Evolutionary conservation across 208 protist species (phyloP).

Genomic region (Tetramitus jugosus): DNA sequence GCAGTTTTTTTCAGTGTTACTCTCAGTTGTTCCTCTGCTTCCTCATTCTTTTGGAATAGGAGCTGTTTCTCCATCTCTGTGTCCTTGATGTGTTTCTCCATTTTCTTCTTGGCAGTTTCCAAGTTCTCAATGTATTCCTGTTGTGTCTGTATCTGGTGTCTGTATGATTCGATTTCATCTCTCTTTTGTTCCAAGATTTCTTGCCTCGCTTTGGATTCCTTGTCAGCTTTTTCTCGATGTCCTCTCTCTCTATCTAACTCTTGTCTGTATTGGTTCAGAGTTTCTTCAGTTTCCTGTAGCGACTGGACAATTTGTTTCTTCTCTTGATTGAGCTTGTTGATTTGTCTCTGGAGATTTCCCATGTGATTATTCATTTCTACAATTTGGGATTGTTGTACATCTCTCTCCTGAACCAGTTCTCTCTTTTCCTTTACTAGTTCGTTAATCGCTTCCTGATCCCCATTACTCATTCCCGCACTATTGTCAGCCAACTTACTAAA

Average conservation of each 20-base stretch:
- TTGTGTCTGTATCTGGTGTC: slow-evolving; percentile 50
- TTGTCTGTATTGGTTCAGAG: slow-evolving; percentile 9
- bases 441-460: slow-evolving; percentile 85
- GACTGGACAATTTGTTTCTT: slow-evolving; percentile 25
- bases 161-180: slow-evolving; percentile 44
- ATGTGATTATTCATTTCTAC: slow-evolving; percentile 59
- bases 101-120: too few relatives aligned
- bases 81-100: too few relatives aligned
- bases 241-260: slow-evolving; percentile 56
- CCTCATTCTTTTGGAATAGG: slow-evolving; percentile 50
- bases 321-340: slow-evolving; percentile 38
- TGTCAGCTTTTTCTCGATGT: slow-evolving; percentile 66
- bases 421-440: slow-evolving; percentile 81
- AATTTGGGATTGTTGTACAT: slow-evolving; percentile 54
- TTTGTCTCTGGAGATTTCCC: slow-evolving; percentile 39
- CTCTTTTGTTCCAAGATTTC: slow-evolving; percentile 49
- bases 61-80: slow-evolving; percentile 42
- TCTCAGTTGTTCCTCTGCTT: slow-evolving; percentile 47
- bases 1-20: background rate
- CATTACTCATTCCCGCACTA: slow-evolving; percentile 73
- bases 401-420: slow-evolving; percentile 74
- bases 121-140: slow-evolving; percentile 56
- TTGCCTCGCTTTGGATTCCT: slow-evolving; percentile 74
- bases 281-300: slow-evolving; percentile 30
- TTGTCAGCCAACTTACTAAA: slow-evolving; percentile 83